Conservation (phyloP, 2,329 filamentous ascomycete genomes). For the Allantophomopsis cytisporea region DNA sequence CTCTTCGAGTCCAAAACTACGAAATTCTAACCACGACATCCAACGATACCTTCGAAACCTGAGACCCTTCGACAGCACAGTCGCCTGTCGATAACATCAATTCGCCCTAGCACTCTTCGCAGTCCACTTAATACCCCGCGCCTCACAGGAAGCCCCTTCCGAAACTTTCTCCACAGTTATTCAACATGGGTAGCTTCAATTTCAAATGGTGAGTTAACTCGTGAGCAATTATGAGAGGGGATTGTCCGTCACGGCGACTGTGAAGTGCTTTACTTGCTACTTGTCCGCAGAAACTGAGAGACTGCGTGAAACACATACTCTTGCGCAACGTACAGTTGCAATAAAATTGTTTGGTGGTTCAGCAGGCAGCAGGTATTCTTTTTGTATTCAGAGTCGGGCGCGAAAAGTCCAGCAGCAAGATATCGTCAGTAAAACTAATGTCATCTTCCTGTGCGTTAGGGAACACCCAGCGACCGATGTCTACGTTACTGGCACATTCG, state of each 20-base stretch:
- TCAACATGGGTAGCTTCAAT: constrained; percentile 50
- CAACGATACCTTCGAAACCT: neutral
- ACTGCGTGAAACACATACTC: too few relatives aligned
- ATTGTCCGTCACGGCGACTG: too few relatives aligned
- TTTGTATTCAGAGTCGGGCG: too few relatives aligned
- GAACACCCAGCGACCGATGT: constrained; percentile 71
- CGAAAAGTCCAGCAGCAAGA: too few relatives aligned
- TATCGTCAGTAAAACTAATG: constrained; percentile 1
- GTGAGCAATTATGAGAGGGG: neutral
- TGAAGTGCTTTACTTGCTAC: too few relatives aligned
- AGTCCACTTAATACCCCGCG: constrained; percentile 1
- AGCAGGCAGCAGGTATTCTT: too few relatives aligned
- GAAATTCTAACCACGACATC: neutral
- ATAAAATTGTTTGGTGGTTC: too few relatives aligned
- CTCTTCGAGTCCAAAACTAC: neutral
- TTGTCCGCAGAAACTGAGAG: too few relatives aligned
- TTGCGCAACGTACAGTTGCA: too few relatives aligned
- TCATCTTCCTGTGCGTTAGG: constrained; percentile 36
- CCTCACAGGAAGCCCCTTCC: neutral
- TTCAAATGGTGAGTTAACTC: constrained; percentile 52
- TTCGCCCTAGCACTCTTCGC: neutral
- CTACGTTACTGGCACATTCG: constrained; percentile 91
- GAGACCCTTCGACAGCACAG: neutral
- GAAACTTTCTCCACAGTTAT: neutral
- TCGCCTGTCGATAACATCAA: neutral